Evolutionary conservation across 2,329 filamentous ascomycete species (phyloP), one percentile per base, ranked within the genome.

Genomic region (Calonectria pteridis): DNA sequence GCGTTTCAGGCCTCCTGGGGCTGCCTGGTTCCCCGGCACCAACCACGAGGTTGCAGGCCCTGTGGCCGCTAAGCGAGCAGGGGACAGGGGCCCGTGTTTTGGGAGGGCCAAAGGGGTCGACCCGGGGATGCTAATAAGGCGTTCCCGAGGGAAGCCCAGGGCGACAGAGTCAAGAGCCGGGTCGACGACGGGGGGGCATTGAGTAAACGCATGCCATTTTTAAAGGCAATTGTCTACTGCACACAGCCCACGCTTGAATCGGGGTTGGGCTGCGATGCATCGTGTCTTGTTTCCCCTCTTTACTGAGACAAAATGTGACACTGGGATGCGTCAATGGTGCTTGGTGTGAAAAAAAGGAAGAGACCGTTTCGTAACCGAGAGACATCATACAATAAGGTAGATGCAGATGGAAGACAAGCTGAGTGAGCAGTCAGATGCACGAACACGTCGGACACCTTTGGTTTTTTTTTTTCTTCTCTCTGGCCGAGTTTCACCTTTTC

Each of bases 1-100:
- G 65, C 64, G 64, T 64, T 67, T 72, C 68, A 70, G 64, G 53
- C 58, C 23, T 16, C 29, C 31, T 16, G 11, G 23, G 6, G 18
- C 16, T 20, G 43, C 70, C 55, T 62, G 33, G 70, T 65, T 71
- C 63, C 69, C 63, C 62, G 69, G 63, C 69, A 67, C 69, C 69
- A 71, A 64, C 69, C 69, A 71, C 63, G 63, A 49, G 35, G 62
- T 50, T 62, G 33, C 51, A 50, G 69, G 69, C 69, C 51, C 46
- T 67, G 69, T 46, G 69, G 55, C 51, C 69, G 43, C 69, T 62
- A 67, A 33, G 63, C 35, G 68, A 58, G 53, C 63, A 71, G 69
- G 69, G 69, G 49, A 50, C 63, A 67, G 69, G 69, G 53, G 20
- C 31, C n/a, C 23, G 33, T 35, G 33, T 35, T 59, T 59, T 59